These are phyloP conservation scores for Breynia disticha DNA, from an alignment of 441 rosid genomes.

Conservation along the genomic window DNA sequence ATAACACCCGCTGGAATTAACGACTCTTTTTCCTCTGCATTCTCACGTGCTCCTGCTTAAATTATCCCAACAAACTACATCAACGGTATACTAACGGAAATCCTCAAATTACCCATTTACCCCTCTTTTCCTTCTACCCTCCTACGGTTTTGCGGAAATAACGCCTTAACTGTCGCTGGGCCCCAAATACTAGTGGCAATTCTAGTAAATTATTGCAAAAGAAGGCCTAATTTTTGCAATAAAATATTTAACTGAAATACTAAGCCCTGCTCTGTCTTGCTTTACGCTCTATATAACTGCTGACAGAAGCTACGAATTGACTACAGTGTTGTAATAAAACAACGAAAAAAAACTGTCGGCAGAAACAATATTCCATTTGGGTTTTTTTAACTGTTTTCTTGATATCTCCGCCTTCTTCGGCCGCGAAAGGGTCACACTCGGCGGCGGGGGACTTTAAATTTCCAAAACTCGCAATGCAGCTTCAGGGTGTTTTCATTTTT, in stretches of 20 bases:
- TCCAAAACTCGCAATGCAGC: slow-evolving; percentile 26
- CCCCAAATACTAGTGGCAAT: slow-evolving; percentile 30
- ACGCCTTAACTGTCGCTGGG: slow-evolving; percentile 70
- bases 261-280: not conserved
- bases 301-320: not conserved
- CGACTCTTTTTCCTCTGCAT: slow-evolving; percentile 10
- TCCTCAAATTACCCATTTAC: slow-evolving; percentile 18
- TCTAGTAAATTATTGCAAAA: slow-evolving; percentile 21
- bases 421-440: not conserved
- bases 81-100: slow-evolving; percentile 18
- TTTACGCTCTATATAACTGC: not conserved
- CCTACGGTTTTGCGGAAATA: slow-evolving; percentile 29
- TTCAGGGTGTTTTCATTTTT: slow-evolving; percentile 15
- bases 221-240: not conserved
- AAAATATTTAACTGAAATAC: not conserved
- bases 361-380: not conserved
- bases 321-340: not conserved
- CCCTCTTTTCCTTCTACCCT: slow-evolving; percentile 12
- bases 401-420: not conserved
- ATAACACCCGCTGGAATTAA: slow-evolving; percentile 1
- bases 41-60: slow-evolving; percentile 12
- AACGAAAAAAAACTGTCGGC: slow-evolving; percentile 27
- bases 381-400: not conserved
- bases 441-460: no score
- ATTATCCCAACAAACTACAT: not conserved